These are phyloP conservation scores for Schwanniomyces etchellsii DNA, from an alignment of 1,139 yeast genomes.

Conservation along the genomic window DNA sequence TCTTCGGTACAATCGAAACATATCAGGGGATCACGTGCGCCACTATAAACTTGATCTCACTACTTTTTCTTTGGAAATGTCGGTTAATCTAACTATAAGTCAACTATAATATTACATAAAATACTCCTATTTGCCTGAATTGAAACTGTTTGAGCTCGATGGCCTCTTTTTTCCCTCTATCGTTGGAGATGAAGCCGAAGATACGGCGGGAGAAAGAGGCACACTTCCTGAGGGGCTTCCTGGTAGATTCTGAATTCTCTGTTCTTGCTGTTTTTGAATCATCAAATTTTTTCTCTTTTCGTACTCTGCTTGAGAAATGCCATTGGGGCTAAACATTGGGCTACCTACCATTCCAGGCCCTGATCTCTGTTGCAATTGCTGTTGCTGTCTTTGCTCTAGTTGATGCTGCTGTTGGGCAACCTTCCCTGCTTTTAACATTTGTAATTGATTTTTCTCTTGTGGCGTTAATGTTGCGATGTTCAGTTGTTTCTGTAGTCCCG, in stretches of 20 bases:
- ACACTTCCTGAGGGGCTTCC: not conserved
- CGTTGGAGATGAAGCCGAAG: constrained; percentile 1
- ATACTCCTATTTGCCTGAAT: too few relatives aligned
- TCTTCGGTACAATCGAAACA: too few relatives aligned
- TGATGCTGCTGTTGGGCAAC: constrained; percentile 29
- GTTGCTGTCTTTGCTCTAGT: constrained; percentile 16
- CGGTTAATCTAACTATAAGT: too few relatives aligned
- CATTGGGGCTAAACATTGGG: constrained; percentile 15
- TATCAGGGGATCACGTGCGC: too few relatives aligned
- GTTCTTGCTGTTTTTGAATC: constrained; percentile 22
- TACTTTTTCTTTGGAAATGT: too few relatives aligned
- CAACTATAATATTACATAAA: too few relatives aligned
- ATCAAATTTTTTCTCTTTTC: constrained; percentile 23
- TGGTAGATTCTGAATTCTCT: constrained; percentile 5
- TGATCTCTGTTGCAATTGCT: constrained; percentile 8
- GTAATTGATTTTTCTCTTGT: constrained; percentile 32
- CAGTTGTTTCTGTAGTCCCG: constrained; percentile 18
- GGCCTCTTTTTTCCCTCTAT: not conserved
- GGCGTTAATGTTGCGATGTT: constrained; percentile 30
- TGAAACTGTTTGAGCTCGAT: not conserved
- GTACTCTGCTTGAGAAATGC: constrained; percentile 22
- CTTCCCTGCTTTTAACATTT: constrained; percentile 31
- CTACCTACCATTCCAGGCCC: constrained; percentile 7
- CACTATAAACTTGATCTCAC: too few relatives aligned
- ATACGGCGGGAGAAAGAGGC: not conserved